Percentiles rank a stretch among this genome's conserved stretches.
Conservation (phyloP, 2,329 filamentous ascomycete species). For the Clarireedia monteithiana region DNA sequence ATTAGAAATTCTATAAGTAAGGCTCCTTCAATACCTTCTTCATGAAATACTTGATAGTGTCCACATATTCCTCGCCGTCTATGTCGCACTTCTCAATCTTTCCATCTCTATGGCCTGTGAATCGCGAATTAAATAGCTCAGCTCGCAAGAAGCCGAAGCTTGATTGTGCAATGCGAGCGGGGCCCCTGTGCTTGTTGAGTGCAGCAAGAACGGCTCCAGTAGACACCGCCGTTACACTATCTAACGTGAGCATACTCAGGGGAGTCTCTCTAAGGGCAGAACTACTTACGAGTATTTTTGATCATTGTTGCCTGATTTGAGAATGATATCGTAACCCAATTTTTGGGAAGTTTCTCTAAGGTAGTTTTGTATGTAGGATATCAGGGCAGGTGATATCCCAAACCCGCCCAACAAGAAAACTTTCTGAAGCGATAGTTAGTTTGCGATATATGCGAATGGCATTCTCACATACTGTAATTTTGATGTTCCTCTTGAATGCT, state of each 20-base stretch:
- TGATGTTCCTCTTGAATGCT: conserved; percentile 1
- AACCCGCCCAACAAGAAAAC: conserved; percentile 21
- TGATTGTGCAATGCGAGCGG: conserved; percentile 7
- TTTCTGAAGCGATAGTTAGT: conserved; percentile 10
- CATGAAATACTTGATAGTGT: conserved; percentile 14
- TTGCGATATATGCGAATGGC: neutral
- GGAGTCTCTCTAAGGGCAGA: neutral
- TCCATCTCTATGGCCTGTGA: conserved; percentile 1
- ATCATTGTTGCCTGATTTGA: neutral
- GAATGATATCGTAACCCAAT: neutral
- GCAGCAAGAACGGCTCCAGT: conserved; percentile 15
- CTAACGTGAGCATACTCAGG: neutral
- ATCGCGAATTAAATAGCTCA: conserved; percentile 1
- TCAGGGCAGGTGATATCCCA: conserved; percentile 13
- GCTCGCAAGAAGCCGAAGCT: conserved; percentile 14
- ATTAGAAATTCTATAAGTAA: neutral
- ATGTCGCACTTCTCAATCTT: conserved; percentile 1
- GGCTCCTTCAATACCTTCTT: conserved; percentile 5
- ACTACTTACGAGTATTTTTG: neutral
- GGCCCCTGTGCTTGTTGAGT: conserved; percentile 13
- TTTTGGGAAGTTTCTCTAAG: neutral
- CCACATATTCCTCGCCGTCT: conserved; percentile 12
- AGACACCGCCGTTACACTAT: conserved; percentile 14
- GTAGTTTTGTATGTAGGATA: conserved; percentile 5
- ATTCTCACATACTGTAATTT: conserved; percentile 1